Conservation (phyloP, 2,329 filamentous ascomycete species). For the Hypocrella siamensis region DNA sequence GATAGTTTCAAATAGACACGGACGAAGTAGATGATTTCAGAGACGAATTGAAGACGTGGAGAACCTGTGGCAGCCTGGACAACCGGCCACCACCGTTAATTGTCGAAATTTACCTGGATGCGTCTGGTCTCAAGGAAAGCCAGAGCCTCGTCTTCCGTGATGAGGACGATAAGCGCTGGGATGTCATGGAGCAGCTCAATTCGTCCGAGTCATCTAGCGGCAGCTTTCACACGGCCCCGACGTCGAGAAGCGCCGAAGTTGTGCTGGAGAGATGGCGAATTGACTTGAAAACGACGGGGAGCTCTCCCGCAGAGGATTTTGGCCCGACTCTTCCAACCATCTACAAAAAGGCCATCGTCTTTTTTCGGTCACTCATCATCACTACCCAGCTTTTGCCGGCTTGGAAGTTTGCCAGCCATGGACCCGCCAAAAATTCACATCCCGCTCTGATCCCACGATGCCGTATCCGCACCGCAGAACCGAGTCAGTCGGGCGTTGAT, state of each 20-base stretch:
- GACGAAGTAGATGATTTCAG: slow-evolving; percentile 81
- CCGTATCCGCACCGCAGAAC: slow-evolving; percentile 53
- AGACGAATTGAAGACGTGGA: slow-evolving; percentile 72
- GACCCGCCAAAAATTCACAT: slow-evolving; percentile 54
- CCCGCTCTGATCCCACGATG: slow-evolving; percentile 60
- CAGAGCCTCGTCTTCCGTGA: slow-evolving; percentile 81
- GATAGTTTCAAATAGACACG: slow-evolving; percentile 84
- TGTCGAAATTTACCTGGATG: slow-evolving; percentile 82
- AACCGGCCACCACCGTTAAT: slow-evolving; percentile 69
- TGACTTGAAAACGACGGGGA: slow-evolving; percentile 43
- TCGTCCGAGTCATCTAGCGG: slow-evolving; percentile 36
- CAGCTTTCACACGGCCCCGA: slow-evolving; percentile 22
- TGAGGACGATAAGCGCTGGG: slow-evolving; percentile 81
- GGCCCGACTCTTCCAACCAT: slow-evolving; percentile 60
- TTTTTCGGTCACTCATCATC: slow-evolving; percentile 79
- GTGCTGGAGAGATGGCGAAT: slow-evolving; percentile 85
- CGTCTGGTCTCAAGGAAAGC: slow-evolving; percentile 60
- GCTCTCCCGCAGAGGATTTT: slow-evolving; percentile 43
- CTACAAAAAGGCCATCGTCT: slow-evolving; percentile 93
- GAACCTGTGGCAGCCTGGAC: slow-evolving; percentile 58
- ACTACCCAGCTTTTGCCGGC: slow-evolving; percentile 70
- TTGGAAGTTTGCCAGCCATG: slow-evolving; percentile 67
- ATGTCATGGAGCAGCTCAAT: slow-evolving; percentile 72
- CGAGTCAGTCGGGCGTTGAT: slow-evolving; percentile 43
- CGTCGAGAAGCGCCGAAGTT: slow-evolving; percentile 49